Evolutionary conservation across 257 asterid genomes (phyloP).

Genomic region (Lycium ferocissimum): DNA sequence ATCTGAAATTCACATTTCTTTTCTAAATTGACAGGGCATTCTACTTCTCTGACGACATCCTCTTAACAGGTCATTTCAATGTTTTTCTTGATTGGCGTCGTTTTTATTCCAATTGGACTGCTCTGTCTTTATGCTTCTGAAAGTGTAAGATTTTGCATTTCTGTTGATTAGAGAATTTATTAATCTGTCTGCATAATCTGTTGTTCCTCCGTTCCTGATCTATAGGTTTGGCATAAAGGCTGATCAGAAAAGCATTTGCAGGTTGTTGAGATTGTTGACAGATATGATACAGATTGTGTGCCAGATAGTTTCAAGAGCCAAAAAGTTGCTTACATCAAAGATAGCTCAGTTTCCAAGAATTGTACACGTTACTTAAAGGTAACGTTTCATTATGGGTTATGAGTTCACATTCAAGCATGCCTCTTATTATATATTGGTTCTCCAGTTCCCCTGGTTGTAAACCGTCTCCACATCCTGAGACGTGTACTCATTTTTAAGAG

Average conservation of each 20-base stretch:
- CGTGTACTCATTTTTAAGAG: too few species aligned
- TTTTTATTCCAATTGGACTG: conserved; percentile 72
- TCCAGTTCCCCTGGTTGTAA: background rate
- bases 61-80: conserved; percentile 65
- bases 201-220: conserved; percentile 18
- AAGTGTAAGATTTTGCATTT: conserved; percentile 50
- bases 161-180: background rate
- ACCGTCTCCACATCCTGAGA: too few species aligned
- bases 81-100: conserved; percentile 60
- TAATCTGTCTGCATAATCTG: conserved; percentile 19
- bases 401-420: conserved; percentile 5
- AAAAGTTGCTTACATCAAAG: conserved; percentile 64
- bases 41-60: conserved; percentile 29
- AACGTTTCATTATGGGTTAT: conserved; percentile 7
- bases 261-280: conserved; percentile 76
- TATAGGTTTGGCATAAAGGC: conserved; percentile 27
- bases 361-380: conserved; percentile 69
- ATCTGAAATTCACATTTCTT: background rate
- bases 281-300: conserved; percentile 74
- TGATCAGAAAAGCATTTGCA: conserved; percentile 36
- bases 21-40: background rate
- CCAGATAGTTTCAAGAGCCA: conserved; percentile 57
- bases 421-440: background rate
- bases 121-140: conserved; percentile 68
- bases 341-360: conserved; percentile 64